phyloP scores from a whole-genome alignment of 1,284 basidiomycete species.

The Ganoderma boninense region DNA sequence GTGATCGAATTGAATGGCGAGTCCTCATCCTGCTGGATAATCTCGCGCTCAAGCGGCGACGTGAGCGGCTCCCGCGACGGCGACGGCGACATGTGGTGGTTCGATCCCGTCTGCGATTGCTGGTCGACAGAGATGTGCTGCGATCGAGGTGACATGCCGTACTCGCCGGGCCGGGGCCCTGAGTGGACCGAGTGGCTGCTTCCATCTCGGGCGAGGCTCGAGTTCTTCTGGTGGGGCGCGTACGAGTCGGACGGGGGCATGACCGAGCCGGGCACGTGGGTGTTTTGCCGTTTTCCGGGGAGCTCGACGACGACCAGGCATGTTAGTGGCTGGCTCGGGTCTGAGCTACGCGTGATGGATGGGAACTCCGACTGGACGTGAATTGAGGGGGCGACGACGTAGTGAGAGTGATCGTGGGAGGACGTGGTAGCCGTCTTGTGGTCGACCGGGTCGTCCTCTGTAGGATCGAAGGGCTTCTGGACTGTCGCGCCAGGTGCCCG shows the following conservation, averaged over 20 bases:
- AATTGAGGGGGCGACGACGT: constrained; percentile 88
- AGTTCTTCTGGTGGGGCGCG: constrained; percentile 26
- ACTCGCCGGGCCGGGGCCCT: constrained; percentile 32
- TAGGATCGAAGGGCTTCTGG: constrained; percentile 67
- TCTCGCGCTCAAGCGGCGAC: constrained; percentile 29
- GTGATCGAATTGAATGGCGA: constrained; percentile 84
- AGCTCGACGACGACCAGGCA: constrained; percentile 93
- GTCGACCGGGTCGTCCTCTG: constrained; percentile 84
- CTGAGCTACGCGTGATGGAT: constrained; percentile 76
- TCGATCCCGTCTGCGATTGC: constrained; percentile 30
- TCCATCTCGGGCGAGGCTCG: constrained; percentile 26
- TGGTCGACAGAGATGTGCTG: constrained; percentile 31
- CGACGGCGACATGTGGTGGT: constrained; percentile 37
- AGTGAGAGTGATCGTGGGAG: constrained; percentile 59
- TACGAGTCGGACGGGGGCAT: constrained; percentile 57
- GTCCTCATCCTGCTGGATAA: constrained; percentile 50
- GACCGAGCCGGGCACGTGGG: constrained; percentile 67
- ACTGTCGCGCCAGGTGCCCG: constrained; percentile 40
- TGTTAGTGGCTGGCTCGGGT: constrained; percentile 82
- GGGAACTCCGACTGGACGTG: constrained; percentile 90
- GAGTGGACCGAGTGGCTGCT: constrained; percentile 35
- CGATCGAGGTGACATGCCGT: constrained; percentile 32
- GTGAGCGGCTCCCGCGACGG: constrained; percentile 37
- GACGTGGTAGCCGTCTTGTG: constrained; percentile 55
- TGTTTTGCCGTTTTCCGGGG: constrained; percentile 69